Conservation (phyloP, 2,329 filamentous ascomycete species). For the Ramularia collo-cygni region DNA sequence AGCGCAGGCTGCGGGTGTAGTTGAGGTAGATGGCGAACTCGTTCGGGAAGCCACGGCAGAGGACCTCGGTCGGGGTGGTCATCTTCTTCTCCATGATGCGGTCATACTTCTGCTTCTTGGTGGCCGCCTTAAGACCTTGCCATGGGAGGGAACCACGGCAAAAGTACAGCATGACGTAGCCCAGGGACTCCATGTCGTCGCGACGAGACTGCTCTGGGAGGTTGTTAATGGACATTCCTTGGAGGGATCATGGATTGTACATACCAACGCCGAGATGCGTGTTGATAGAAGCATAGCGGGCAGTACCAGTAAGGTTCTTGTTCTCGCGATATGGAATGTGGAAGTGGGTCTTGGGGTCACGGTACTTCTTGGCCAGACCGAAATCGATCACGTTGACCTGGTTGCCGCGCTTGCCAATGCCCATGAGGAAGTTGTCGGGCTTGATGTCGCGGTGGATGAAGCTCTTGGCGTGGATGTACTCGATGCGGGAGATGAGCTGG, state of each 20-base stretch:
- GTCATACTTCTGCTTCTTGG: constrained; percentile 73
- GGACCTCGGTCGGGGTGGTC: constrained; percentile 91
- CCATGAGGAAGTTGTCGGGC: constrained; percentile 98
- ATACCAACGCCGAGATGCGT: constrained; percentile 97
- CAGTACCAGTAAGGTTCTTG: constrained; percentile 93
- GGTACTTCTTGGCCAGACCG: constrained; percentile 98
- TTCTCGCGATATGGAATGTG: constrained; percentile 96
- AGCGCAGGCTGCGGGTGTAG: constrained; percentile 96
- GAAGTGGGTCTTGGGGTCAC: constrained; percentile 97
- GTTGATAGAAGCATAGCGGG: constrained; percentile 99
- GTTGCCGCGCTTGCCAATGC: constrained; percentile 88
- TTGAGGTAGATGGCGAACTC: constrained; percentile 99
- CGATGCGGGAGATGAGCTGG: constrained; percentile 95
- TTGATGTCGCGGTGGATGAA: constrained; percentile 99
- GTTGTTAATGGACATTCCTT: too few relatives aligned
- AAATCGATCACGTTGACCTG: constrained; percentile 99
- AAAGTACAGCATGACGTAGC: constrained; percentile 66
- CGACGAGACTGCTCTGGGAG: constrained; percentile 82
- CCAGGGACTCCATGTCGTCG: constrained; percentile 85
- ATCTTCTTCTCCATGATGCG: constrained; percentile 99
- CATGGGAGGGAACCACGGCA: constrained; percentile 58
- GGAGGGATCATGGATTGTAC: too few relatives aligned
- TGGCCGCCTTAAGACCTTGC: constrained; percentile 48
- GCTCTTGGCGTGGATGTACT: constrained; percentile 96
- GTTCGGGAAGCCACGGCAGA: constrained; percentile 98